Evolutionary conservation across 768 basidiomycete species (phyloP).

Genomic region (Coprinopsis strossmayeri): DNA sequence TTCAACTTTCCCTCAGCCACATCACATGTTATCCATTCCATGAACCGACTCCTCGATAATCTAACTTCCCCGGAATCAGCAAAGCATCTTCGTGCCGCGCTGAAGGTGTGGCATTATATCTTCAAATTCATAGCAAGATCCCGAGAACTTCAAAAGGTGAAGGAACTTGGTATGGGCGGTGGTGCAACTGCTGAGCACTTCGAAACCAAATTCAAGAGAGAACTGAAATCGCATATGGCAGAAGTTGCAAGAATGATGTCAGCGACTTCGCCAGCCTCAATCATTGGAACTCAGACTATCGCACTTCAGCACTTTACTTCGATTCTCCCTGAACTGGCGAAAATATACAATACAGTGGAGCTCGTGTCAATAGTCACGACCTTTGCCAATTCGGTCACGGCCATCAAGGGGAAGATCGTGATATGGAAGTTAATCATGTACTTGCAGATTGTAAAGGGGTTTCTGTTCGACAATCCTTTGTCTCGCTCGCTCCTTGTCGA

Average conservation of each 20-base stretch:
- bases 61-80: conserved; percentile 70
- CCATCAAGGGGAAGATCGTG: conserved; percentile 78
- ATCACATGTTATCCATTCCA: conserved; percentile 79
- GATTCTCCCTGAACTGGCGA: conserved; percentile 80
- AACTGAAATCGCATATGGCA: conserved; percentile 66
- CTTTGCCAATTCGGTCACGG: conserved; percentile 79
- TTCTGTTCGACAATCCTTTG: conserved; percentile 78
- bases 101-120: conserved; percentile 97
- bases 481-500: conserved; percentile 80
- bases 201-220: conserved; percentile 78
- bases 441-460: conserved; percentile 83
- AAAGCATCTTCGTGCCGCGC: conserved; percentile 73
- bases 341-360: conserved; percentile 76
- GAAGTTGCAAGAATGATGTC: conserved; percentile 91
- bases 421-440: conserved; percentile 95
- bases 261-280: conserved; percentile 65
- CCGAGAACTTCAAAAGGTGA: conserved; percentile 78
- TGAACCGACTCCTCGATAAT: conserved; percentile 74
- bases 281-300: conserved; percentile 94
- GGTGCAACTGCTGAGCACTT: conserved; percentile 83
- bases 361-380: conserved; percentile 81
- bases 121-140: conserved; percentile 94
- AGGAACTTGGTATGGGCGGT: conserved; percentile 72
- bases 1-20: conserved; percentile 78
- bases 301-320: conserved; percentile 91